A percentile compares a stretch with the other conserved stretches of the same genome.
Evolutionary conservation across 176 grass and related monocot species (phyloP).

Genomic region (Alloteropsis semialata): DNA sequence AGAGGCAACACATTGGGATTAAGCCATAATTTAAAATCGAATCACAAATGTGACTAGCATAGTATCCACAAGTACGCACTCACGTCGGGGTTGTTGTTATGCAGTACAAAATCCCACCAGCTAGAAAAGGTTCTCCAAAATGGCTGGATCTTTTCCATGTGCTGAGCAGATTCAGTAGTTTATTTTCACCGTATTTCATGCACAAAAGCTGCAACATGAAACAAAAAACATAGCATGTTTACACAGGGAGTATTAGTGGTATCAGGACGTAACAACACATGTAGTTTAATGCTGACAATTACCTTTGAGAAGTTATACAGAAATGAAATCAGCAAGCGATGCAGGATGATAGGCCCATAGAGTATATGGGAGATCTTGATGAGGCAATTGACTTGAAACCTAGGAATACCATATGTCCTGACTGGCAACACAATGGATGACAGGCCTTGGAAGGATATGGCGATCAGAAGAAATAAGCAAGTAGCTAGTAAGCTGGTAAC

Average conservation of each 20-base stretch:
- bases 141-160: slow-evolving; percentile 7
- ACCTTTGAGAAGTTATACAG: slow-evolving; percentile 7
- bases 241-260: not conserved
- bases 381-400: not conserved
- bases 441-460: slow-evolving; percentile 21
- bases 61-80: no score
- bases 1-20: no score
- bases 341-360: not conserved
- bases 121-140: slow-evolving; percentile 5
- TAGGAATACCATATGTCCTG: not conserved
- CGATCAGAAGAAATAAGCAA: slow-evolving; percentile 18
- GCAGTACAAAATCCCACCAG: slow-evolving; percentile 13
- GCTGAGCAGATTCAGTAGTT: slow-evolving; percentile 21
- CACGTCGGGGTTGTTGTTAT: no score
- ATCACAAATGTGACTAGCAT: no score
- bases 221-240: not conserved
- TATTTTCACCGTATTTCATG: slow-evolving; percentile 26
- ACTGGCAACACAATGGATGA: slow-evolving; percentile 6
- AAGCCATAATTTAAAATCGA: no score
- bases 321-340: not conserved
- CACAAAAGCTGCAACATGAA: not conserved
- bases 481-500: slow-evolving; percentile 18
- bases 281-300: not conserved
- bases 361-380: slow-evolving; percentile 10
- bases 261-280: not conserved